Conservation (phyloP, 768 basidiomycete genomes). For the Tylopilus sp. region DNA sequence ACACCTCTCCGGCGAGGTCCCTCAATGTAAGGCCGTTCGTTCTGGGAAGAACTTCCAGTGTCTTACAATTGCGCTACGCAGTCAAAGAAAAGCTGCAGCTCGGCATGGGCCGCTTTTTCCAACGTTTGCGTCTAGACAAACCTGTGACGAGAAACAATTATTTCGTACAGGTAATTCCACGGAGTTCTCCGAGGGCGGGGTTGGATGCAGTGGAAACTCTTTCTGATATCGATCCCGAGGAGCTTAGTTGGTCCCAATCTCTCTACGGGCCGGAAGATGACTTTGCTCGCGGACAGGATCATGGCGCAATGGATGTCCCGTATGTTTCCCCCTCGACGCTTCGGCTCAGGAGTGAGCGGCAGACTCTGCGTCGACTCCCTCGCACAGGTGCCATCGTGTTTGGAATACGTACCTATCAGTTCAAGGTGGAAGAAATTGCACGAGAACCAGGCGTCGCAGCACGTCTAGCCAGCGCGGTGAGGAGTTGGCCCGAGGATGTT, state of each 20-base stretch:
- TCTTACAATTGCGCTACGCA: conserved; percentile 24
- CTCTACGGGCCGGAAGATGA: conserved; percentile 55
- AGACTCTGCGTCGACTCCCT: conserved; percentile 64
- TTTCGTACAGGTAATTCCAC: conserved; percentile 39
- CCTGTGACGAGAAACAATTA: conserved; percentile 76
- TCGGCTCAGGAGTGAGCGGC: conserved; percentile 63
- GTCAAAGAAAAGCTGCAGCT: conserved; percentile 61
- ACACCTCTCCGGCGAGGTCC: conserved; percentile 61
- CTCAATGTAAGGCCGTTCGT: conserved; percentile 53
- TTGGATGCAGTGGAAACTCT: conserved; percentile 9
- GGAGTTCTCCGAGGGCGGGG: background rate
- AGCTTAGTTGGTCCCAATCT: conserved; percentile 60
- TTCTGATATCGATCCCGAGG: conserved; percentile 53
- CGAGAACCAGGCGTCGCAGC: conserved; percentile 59
- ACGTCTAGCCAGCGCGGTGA: conserved; percentile 60
- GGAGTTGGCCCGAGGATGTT: conserved; percentile 69
- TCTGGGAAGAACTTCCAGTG: background rate
- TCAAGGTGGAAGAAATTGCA: conserved; percentile 49
- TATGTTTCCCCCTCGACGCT: conserved; percentile 41
- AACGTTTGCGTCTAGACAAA: conserved; percentile 60
- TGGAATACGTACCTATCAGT: conserved; percentile 67
- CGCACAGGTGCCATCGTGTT: conserved; percentile 66
- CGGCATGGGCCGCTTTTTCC: conserved; percentile 71
- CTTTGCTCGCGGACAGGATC: conserved; percentile 27
- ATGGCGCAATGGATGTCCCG: conserved; percentile 7